phyloP scores from a whole-genome alignment of 2,329 filamentous ascomycete species.

The Rutstroemia sp. region DNA sequence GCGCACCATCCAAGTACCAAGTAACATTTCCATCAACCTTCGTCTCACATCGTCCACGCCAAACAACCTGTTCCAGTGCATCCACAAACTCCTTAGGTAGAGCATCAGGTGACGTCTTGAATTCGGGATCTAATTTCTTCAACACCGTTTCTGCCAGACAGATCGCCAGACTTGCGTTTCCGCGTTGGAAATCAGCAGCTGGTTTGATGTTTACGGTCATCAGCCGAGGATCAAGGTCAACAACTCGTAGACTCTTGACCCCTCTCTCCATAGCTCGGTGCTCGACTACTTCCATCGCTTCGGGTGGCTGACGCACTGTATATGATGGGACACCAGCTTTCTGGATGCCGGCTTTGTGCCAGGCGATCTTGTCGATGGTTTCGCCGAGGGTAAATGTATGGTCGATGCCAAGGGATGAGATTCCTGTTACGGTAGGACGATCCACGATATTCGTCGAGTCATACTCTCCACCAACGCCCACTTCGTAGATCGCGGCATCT shows the following conservation, averaged over 20 bases:
- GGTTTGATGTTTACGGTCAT: conserved; percentile 40
- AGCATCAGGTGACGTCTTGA: conserved; percentile 18
- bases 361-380: conserved; percentile 59
- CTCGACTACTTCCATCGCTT: conserved; percentile 39
- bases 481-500: conserved; percentile 57
- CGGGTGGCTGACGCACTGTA: conserved; percentile 44
- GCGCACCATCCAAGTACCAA: conserved; percentile 91
- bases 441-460: conserved; percentile 63
- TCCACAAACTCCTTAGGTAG: conserved; percentile 55
- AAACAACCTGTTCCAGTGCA: conserved; percentile 68
- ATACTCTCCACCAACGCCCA: conserved; percentile 59
- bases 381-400: conserved; percentile 57
- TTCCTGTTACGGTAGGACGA: conserved; percentile 49
- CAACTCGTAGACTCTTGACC: conserved; percentile 37
- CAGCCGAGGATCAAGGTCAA: conserved; percentile 41
- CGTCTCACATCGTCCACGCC: conserved; percentile 71
- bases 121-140: conserved; percentile 33
- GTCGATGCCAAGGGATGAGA: conserved; percentile 62
- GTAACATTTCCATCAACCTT: conserved; percentile 50
- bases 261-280: conserved; percentile 46
- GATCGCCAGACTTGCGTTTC: conserved; percentile 47
- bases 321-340: conserved; percentile 53
- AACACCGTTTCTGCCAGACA: conserved; percentile 45
- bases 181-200: conserved; percentile 49
- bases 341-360: conserved; percentile 69